These are phyloP conservation scores for Debaryomyces singareniensis DNA, from an alignment of 1,139 yeast species.

Conservation along the genomic window DNA sequence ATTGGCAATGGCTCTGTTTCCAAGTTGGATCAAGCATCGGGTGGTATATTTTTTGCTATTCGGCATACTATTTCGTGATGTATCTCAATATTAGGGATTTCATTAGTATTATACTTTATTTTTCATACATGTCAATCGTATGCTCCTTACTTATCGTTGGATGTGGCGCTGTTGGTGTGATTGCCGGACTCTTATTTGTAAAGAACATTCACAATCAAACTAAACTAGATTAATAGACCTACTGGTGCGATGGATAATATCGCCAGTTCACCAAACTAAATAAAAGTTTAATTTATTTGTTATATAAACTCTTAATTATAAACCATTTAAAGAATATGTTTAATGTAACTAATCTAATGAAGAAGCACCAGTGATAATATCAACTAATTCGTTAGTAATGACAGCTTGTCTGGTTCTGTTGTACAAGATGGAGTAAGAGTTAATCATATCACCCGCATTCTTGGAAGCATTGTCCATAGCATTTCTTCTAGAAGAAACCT, in stretches of 20 bases:
- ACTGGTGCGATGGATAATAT: too few relatives aligned
- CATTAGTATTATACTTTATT: conserved; percentile 63
- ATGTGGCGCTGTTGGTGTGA: conserved; percentile 70
- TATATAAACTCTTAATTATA: conserved; percentile 1
- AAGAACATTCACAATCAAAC: conserved; percentile 51
- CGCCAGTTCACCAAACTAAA: too few relatives aligned
- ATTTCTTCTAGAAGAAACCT: conserved; percentile 97
- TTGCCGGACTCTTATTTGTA: conserved; percentile 58
- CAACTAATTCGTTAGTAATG: conserved; percentile 98
- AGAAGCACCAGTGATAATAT: conserved; percentile 99
- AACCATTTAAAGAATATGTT: conserved; percentile 1
- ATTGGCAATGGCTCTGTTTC: conserved; percentile 86
- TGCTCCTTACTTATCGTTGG: conserved; percentile 60
- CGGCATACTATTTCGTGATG: conserved; percentile 58
- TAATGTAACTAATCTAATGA: conserved; percentile 68
- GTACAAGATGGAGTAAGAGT: conserved; percentile 90
- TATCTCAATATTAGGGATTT: conserved; percentile 57
- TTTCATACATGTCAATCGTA: conserved; percentile 65
- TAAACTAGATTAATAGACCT: conserved; percentile 42
- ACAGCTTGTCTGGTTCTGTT: conserved; percentile 99
- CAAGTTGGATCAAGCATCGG: conserved; percentile 67
- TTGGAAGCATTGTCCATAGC: conserved; percentile 99
- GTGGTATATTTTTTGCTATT: conserved; percentile 62
- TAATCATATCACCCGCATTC: conserved; percentile 99
- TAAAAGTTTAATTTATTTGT: neutral